Conservation (phyloP, 1,139 yeast species). For the Debaryomyces udenii region DNA sequence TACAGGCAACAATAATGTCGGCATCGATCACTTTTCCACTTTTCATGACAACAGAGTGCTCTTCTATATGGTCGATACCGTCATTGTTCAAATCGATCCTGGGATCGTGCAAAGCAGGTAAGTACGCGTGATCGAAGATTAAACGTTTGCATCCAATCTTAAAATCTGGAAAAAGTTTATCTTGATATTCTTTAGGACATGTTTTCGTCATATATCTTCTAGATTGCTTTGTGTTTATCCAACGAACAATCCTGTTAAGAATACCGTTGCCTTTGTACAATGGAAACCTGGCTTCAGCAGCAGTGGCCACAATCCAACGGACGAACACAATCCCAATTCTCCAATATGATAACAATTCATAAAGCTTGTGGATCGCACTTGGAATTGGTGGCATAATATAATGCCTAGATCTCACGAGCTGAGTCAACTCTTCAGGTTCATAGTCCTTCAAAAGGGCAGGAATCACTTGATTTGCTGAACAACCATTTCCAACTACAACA, state of each 20-base stretch:
- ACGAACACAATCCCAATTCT: conserved; percentile 31
- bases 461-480: conserved; percentile 47
- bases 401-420: conserved; percentile 42
- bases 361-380: conserved; percentile 22
- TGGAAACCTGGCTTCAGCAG: conserved; percentile 42
- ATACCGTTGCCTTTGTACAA: conserved; percentile 36
- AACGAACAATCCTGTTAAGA: conserved; percentile 31
- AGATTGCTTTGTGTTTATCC: conserved; percentile 24
- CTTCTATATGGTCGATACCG: conserved; percentile 32
- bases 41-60: conserved; percentile 32
- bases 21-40: conserved; percentile 35
- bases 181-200: conserved; percentile 40
- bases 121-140: conserved; percentile 42
- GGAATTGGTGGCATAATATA: conserved; percentile 47
- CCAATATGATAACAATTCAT: conserved; percentile 28
- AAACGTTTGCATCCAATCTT: conserved; percentile 49
- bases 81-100: conserved; percentile 30
- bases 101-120: conserved; percentile 37
- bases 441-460: conserved; percentile 36
- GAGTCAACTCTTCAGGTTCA: conserved; percentile 34
- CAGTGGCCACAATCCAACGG: conserved; percentile 30
- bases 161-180: conserved; percentile 38
- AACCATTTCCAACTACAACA: conserved; percentile 47
- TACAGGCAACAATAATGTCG: conserved; percentile 49
- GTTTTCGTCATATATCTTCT: conserved; percentile 31